Conservation (phyloP, 768 basidiomycete species). For the Pleurotus citrinopileatus region DNA sequence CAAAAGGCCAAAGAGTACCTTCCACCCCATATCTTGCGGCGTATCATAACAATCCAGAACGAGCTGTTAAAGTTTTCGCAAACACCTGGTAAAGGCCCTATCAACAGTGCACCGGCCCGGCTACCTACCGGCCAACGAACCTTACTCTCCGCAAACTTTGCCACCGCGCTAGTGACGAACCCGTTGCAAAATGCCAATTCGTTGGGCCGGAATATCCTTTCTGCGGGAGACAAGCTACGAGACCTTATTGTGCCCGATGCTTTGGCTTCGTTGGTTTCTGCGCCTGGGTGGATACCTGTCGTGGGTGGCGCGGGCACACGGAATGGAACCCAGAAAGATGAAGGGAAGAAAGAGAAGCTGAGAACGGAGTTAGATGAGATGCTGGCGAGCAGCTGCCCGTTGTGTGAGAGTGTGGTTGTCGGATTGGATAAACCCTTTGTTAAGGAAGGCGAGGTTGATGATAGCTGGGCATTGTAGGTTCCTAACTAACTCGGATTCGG, state of each 20-base stretch:
- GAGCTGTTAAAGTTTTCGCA: conserved; percentile 64
- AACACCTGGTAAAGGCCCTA: conserved; percentile 24
- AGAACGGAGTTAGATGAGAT: conserved; percentile 86
- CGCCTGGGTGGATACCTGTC: conserved; percentile 75
- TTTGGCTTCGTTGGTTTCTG: conserved; percentile 78
- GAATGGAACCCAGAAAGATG: conserved; percentile 46
- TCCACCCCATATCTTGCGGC: conserved; percentile 75
- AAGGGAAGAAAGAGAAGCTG: conserved; percentile 68
- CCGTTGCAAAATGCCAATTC: conserved; percentile 64
- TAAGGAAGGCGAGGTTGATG: conserved; percentile 71
- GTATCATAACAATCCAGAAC: conserved; percentile 82
- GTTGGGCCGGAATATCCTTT: conserved; percentile 77
- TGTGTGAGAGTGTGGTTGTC: conserved; percentile 88
- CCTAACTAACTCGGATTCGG: not conserved
- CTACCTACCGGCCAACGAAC: conserved; percentile 57
- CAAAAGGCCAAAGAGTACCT: conserved; percentile 88
- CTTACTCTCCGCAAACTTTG: conserved; percentile 75
- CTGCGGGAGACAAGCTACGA: conserved; percentile 84
- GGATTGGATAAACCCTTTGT: conserved; percentile 89
- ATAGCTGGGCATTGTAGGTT: conserved; percentile 67
- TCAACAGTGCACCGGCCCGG: conserved; percentile 22
- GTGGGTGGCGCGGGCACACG: conserved; percentile 54
- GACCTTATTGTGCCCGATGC: conserved; percentile 95
- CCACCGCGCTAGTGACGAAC: conserved; percentile 32
- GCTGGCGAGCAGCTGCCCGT: conserved; percentile 84